A percentile compares a stretch with the other conserved stretches of the same genome.
These are phyloP conservation scores for Phaeomoniella chlamydospora DNA, from an alignment of 2,329 filamentous ascomycete species.

Conservation along the genomic window DNA sequence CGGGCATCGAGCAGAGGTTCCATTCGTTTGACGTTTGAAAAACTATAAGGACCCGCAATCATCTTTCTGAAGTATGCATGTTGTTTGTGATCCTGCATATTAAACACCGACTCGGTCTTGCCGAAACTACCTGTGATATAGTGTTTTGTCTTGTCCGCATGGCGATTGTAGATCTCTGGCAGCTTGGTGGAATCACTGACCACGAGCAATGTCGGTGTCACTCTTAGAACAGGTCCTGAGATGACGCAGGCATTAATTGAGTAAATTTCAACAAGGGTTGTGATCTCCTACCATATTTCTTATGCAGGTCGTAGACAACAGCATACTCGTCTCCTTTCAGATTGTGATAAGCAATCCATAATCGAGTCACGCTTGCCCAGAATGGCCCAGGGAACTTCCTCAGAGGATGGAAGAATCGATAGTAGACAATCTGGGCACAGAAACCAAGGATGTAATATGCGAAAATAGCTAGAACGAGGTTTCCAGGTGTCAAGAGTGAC, in stretches of 20 bases:
- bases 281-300: constrained; percentile 32
- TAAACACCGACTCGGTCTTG: constrained; percentile 40
- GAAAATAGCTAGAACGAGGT: background rate
- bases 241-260: too few species aligned
- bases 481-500: background rate
- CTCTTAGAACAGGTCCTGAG: constrained; percentile 25
- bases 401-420: constrained; percentile 37
- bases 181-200: constrained; percentile 39
- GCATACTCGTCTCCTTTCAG: constrained; percentile 30
- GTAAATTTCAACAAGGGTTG: too few species aligned
- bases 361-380: constrained; percentile 36
- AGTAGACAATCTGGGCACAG: constrained; percentile 23
- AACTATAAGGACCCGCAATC: constrained; percentile 36
- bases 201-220: constrained; percentile 36
- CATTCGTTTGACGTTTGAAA: constrained; percentile 43
- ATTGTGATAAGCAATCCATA: constrained; percentile 41
- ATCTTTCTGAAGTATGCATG: constrained; percentile 41
- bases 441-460: constrained; percentile 4
- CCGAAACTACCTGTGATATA: constrained; percentile 46
- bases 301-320: constrained; percentile 25
- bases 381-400: constrained; percentile 39
- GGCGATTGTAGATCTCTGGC: constrained; percentile 40
- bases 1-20: constrained; percentile 39
- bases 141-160: constrained; percentile 42
- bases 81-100: constrained; percentile 37